Evolutionary conservation across 208 protist genomes (phyloP).

Genomic region (Vickermania spadyakhi): DNA sequence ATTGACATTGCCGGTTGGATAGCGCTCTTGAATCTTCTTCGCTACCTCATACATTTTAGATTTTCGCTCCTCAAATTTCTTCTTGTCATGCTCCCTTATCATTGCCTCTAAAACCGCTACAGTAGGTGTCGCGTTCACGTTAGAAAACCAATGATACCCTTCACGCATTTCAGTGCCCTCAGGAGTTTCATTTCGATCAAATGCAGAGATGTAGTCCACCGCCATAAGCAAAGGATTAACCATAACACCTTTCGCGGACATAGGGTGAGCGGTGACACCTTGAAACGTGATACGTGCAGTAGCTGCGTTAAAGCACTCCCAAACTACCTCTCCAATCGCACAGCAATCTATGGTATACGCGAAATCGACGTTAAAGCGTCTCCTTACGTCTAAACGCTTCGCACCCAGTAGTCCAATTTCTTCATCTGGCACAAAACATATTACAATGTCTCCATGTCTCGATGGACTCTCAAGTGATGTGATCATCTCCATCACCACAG

Average conservation of each 20-base stretch:
- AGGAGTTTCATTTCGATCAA: slow-evolving; percentile 61
- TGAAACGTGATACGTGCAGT: slow-evolving; percentile 39
- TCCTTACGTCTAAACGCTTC: slow-evolving; percentile 63
- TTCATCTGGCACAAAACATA: slow-evolving; percentile 83
- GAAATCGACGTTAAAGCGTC: slow-evolving; percentile 75
- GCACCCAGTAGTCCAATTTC: slow-evolving; percentile 77
- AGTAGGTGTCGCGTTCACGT: slow-evolving; percentile 39
- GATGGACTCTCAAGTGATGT: slow-evolving; percentile 24
- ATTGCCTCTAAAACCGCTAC: slow-evolving; percentile 41
- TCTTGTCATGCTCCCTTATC: slow-evolving; percentile 64
- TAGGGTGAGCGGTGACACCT: slow-evolving; percentile 73
- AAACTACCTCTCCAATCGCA: slow-evolving; percentile 75
- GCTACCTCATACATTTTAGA: slow-evolving; percentile 32
- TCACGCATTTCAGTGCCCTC: slow-evolving; percentile 70
- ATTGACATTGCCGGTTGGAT: slow-evolving; percentile 58
- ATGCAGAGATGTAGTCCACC: slow-evolving; percentile 60
- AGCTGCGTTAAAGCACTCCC: slow-evolving; percentile 83
- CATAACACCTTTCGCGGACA: slow-evolving; percentile 81
- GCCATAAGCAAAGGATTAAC: slow-evolving; percentile 82
- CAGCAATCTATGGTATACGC: slow-evolving; percentile 85
- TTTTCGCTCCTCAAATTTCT: slow-evolving; percentile 41
- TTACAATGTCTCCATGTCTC: slow-evolving; percentile 62
- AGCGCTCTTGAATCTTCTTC: slow-evolving; percentile 30
- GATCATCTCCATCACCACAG: slow-evolving; percentile 76
- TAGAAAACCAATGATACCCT: slow-evolving; percentile 77